These are phyloP conservation scores for Nigrograna mackinnonii DNA, from an alignment of 2,329 filamentous ascomycete genomes.

Conservation along the genomic window DNA sequence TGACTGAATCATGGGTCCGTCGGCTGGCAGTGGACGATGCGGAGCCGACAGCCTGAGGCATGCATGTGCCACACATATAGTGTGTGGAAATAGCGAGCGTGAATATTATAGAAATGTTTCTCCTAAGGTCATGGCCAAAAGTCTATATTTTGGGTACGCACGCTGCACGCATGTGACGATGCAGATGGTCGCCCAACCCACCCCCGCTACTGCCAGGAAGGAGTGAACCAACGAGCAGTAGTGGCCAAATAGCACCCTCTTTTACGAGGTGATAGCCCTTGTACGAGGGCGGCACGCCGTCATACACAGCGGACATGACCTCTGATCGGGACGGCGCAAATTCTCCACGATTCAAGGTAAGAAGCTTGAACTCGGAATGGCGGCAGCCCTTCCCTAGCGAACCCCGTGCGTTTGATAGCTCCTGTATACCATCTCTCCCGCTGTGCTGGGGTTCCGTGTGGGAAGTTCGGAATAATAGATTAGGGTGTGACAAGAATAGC, in stretches of 20 bases:
- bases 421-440: too few species aligned
- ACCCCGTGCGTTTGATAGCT: conserved; percentile 13
- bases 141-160: background rate
- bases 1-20: conserved; percentile 24
- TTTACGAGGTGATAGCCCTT: background rate
- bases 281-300: conserved; percentile 1
- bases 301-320: conserved; percentile 12
- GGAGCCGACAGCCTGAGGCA: conserved; percentile 28
- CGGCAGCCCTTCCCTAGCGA: conserved; percentile 32
- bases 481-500: conserved; percentile 23
- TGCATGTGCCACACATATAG: conserved; percentile 24
- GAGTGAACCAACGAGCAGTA: too few species aligned
- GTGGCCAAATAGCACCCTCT: background rate
- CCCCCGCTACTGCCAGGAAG: background rate
- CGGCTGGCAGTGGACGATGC: conserved; percentile 24
- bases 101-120: conserved; percentile 11
- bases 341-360: conserved; percentile 17
- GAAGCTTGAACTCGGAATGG: conserved; percentile 34
- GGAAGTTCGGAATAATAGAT: conserved; percentile 26
- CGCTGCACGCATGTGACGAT: conserved; percentile 3
- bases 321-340: conserved; percentile 11
- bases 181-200: too few species aligned
- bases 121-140: too few species aligned
- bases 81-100: conserved; percentile 14
- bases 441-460: too few species aligned